Evolutionary conservation across 768 basidiomycete species (phyloP), one percentile per base, ranked within the genome.

Genomic region (Leucosporidium creatinivorum): DNA sequence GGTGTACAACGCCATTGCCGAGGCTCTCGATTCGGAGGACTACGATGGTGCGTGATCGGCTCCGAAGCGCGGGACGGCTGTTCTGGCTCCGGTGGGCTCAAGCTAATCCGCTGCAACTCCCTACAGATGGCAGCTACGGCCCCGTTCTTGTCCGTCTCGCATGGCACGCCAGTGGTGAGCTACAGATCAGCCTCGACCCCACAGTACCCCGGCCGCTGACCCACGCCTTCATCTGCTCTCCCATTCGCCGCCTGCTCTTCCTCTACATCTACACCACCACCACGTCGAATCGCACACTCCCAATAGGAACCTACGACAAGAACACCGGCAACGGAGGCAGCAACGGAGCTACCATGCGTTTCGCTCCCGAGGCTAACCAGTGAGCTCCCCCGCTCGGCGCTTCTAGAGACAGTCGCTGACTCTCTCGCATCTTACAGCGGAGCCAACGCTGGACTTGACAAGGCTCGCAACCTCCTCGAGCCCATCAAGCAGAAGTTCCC

Each of bases 261-360:
- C 39, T 44, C 39, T 44, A 9, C 39, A 17, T 13, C 8, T 44
- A 44, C 39, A 17, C 15, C 15, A 36, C 39, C 15, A 15, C 39
- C 3, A 44, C 39, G 39, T 17, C 8, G 10, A 12, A 44, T 44
- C 15, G 10, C 8, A 8, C 39, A 10, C 39, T 13, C 8, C 13
- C 39, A 3, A 10, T 44, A 44, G 39, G 65, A 23, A 70, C 62
- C 9, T 65, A 65, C 66, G 73, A 72, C 68, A 70, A 73, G 52
- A 31, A 77, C 28, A 73, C 76, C 88, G 89, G 75, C 50, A 77
- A 78, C 33, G 80, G 80, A 58, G 80, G 81, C 30, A 79, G 77
- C 82, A 97, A 99, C 84, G 93, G 91, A 73, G 94, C 96, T 3
- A 97, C 94, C 28, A 99, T 99, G 94, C 89, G 94, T 64, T 99